phyloP scores from a whole-genome alignment of 2,329 filamentous ascomycete genomes.

The Hypocrella siamensis region DNA sequence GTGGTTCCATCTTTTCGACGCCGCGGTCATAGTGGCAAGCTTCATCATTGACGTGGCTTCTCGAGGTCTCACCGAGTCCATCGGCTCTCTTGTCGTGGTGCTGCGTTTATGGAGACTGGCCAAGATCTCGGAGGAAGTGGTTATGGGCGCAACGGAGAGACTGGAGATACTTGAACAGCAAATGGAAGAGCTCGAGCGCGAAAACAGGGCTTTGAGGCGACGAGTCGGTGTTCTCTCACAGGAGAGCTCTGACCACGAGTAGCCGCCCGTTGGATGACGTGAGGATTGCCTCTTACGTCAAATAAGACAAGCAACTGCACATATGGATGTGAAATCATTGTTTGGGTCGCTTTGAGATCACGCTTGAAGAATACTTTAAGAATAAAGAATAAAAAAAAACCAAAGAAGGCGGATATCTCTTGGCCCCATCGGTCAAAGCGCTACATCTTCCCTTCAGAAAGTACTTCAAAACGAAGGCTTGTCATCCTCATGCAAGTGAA shows the following conservation, averaged over 20 bases:
- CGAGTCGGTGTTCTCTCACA: slow-evolving; percentile 8
- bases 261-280: too few species aligned
- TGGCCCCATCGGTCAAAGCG: slow-evolving; percentile 1
- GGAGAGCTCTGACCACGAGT: slow-evolving; percentile 6
- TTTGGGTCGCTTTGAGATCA: too few species aligned
- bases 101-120: slow-evolving; percentile 53
- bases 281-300: too few species aligned
- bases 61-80: slow-evolving; percentile 43
- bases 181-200: slow-evolving; percentile 34
- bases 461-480: too few species aligned
- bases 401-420: too few species aligned
- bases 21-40: slow-evolving; percentile 42
- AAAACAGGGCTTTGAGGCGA: slow-evolving; percentile 17
- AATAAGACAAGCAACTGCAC: too few species aligned
- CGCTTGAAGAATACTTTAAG: neutral
- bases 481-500: too few species aligned
- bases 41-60: slow-evolving; percentile 47
- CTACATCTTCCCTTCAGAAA: slow-evolving; percentile 13
- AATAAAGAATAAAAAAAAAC: slow-evolving; percentile 1
- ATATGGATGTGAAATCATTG: neutral
- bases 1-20: slow-evolving; percentile 50
- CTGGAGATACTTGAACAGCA: slow-evolving; percentile 39
- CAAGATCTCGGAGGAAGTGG: slow-evolving; percentile 56
- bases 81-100: slow-evolving; percentile 50
- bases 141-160: slow-evolving; percentile 44